Evolutionary conservation across 1,284 basidiomycete genomes (phyloP), one percentile per base, ranked within the genome.

Genomic region (Hemileia vastatrix): DNA sequence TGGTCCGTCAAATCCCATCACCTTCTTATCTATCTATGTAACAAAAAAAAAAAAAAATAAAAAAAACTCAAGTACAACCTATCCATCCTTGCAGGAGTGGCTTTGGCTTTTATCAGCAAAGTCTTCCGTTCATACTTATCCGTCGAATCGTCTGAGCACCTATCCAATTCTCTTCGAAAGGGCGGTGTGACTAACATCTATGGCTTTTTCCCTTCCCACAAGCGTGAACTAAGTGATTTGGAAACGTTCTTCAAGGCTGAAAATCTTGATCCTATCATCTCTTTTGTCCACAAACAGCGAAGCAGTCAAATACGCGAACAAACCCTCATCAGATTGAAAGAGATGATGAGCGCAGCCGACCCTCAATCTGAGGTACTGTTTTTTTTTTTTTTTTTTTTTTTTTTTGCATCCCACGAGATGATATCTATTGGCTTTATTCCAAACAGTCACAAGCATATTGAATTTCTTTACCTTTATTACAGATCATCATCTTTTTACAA

Each of bases 161-260:
- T 95, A 66, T 83, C 87, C 15, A 78, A 79, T 11, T 77, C 83
- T 11, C 82, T 97, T 68, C 89, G 86, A 77, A 84, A 85, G 65
- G 87, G 87, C 27, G 87, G 86, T 43, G 82, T 95, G 76, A 88
- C 86, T 71, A 89, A 96, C 75, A 81, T 96, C 57, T 79, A 89
- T 57, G 79, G 82, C 13, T 92, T 95, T 79, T 93, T 96, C 81
- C 90, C 91, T 15, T 77, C 81, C 5, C 86, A 86, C 75, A 88
- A 85, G 75, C 84, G 89, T 65, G 83, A 86, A 65, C 79, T 82
- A 70, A 83, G 85, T 69, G 76, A 81, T 55, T 81, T 96, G 62
- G 88, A 91, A 67, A 85, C 86, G 19, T 86, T 92, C 76, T 95
- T 96, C 81, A 87, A 83, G 77, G 83, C 83, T 64, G 86, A 57